A percentile compares a stretch with the other conserved stretches of the same genome.
Evolutionary conservation across 352 stramenopile genomes (phyloP).

Genomic region (Globisporangium paroecandrum): DNA sequence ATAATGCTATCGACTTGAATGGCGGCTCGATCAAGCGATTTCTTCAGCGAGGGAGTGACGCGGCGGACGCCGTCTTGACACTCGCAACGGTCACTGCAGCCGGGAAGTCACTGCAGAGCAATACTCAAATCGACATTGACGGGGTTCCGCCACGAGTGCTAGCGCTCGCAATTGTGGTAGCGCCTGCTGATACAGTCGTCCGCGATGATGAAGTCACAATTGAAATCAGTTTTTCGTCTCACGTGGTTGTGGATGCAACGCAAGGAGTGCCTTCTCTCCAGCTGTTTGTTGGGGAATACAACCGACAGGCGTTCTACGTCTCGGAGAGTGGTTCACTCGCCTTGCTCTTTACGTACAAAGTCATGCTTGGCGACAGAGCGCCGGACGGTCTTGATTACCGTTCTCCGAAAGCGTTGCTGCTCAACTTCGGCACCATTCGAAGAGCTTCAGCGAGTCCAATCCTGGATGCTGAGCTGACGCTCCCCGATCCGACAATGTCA

Average conservation of each 20-base stretch:
- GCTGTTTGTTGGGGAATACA: constrained; percentile 53
- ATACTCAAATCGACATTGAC: constrained; percentile 53
- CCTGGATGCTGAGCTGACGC: constrained; percentile 51
- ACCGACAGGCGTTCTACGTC: constrained; percentile 59
- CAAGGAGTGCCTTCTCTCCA: constrained; percentile 53
- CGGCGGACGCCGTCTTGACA: constrained; percentile 31
- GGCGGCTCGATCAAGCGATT: constrained; percentile 55
- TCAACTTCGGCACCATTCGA: constrained; percentile 65
- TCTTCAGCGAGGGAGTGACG: constrained; percentile 21
- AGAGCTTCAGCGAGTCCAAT: constrained; percentile 43
- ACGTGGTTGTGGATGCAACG: constrained; percentile 51
- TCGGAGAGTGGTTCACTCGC: constrained; percentile 47
- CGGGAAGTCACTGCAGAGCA: constrained; percentile 42
- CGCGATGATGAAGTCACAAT: constrained; percentile 47
- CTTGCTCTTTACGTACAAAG: constrained; percentile 63
- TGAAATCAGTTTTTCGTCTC: constrained; percentile 59
- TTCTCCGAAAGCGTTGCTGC: constrained; percentile 35
- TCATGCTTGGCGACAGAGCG: constrained; percentile 56
- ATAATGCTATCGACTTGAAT: constrained; percentile 59
- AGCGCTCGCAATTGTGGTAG: constrained; percentile 33
- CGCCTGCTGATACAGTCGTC: constrained; percentile 35
- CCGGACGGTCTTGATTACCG: constrained; percentile 50
- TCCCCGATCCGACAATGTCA: constrained; percentile 38
- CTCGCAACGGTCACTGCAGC: constrained; percentile 32
- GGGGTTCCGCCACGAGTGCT: constrained; percentile 43